Evolutionary conservation across 148 eudicot species (phyloP).

Genomic region (Diospyros lotus): DNA sequence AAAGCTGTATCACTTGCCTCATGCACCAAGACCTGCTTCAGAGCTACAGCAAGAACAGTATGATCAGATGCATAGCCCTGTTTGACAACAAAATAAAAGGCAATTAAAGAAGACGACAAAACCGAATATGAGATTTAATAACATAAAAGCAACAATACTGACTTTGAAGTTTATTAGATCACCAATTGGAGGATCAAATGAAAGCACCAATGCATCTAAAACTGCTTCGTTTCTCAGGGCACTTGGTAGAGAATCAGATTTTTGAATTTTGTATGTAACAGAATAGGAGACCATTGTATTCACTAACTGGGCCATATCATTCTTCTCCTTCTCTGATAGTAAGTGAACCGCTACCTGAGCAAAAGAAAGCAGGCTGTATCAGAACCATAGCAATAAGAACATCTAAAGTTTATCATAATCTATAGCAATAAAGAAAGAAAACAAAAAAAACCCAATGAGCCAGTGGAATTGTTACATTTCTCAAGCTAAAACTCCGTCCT

Average conservation of each 20-base stretch:
- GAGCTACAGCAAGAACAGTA: slow-evolving; percentile 60
- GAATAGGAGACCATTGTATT: slow-evolving; percentile 77
- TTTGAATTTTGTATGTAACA: slow-evolving; percentile 60
- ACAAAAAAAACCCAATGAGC: neutral
- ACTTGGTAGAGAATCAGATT: slow-evolving; percentile 41
- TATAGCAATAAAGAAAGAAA: neutral
- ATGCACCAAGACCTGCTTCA: slow-evolving; percentile 82
- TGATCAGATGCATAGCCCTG: slow-evolving; percentile 67
- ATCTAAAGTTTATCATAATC: neutral
- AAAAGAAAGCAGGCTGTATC: slow-evolving; percentile 13
- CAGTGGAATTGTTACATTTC: too few species aligned
- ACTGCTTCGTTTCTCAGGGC: slow-evolving; percentile 35
- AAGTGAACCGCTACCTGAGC: slow-evolving; percentile 82
- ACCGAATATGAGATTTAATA: slow-evolving; percentile 1
- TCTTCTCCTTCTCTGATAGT: slow-evolving; percentile 72
- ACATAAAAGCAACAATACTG: slow-evolving; percentile 14
- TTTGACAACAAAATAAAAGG: slow-evolving; percentile 14
- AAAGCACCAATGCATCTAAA: slow-evolving; percentile 47
- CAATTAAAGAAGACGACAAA: slow-evolving; percentile 13
- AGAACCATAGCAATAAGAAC: neutral
- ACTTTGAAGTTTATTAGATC: slow-evolving; percentile 71
- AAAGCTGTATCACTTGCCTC: slow-evolving; percentile 53
- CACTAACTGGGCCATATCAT: slow-evolving; percentile 57
- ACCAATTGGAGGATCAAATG: slow-evolving; percentile 76
- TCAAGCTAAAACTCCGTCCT: too few species aligned